These are phyloP conservation scores for Sporothrix pallida DNA, from an alignment of 2,329 filamentous ascomycete species.

Conservation along the genomic window DNA sequence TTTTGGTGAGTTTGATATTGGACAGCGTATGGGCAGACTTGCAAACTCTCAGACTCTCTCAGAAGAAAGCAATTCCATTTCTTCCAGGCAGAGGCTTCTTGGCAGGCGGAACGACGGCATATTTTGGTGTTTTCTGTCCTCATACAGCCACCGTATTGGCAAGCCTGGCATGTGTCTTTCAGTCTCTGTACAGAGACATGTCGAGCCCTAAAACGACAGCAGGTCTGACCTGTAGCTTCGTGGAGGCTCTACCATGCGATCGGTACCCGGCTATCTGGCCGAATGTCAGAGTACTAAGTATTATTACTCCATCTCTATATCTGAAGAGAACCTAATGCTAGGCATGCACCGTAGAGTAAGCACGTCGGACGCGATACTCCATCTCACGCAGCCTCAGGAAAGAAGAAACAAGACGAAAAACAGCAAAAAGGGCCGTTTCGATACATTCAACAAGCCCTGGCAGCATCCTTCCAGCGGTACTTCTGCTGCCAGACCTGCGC, in stretches of 20 bases:
- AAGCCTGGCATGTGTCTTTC: not conserved
- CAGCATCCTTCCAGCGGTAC: constrained; percentile 2
- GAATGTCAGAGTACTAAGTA: not conserved
- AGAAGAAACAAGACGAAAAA: too few relatives aligned
- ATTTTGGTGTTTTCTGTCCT: not conserved
- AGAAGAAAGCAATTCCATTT: not conserved
- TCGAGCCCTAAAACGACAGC: not conserved
- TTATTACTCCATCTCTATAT: not conserved
- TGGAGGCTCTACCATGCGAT: not conserved
- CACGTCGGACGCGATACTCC: not conserved
- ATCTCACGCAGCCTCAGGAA: not conserved
- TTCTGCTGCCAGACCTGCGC: not conserved
- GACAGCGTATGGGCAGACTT: not conserved
- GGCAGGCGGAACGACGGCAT: not conserved
- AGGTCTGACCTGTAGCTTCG: not conserved
- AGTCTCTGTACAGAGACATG: not conserved
- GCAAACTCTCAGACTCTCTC: not conserved
- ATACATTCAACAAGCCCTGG: not conserved
- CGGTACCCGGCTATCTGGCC: constrained; percentile 17
- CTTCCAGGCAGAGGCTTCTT: not conserved
- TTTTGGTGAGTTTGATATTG: not conserved
- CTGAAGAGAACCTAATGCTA: not conserved
- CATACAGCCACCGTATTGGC: too few relatives aligned
- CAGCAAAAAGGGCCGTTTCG: not conserved
- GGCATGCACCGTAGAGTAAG: too few relatives aligned